These are phyloP conservation scores for Polygonum aviculare DNA, from an alignment of 148 eudicot species.

Conservation along the genomic window DNA sequence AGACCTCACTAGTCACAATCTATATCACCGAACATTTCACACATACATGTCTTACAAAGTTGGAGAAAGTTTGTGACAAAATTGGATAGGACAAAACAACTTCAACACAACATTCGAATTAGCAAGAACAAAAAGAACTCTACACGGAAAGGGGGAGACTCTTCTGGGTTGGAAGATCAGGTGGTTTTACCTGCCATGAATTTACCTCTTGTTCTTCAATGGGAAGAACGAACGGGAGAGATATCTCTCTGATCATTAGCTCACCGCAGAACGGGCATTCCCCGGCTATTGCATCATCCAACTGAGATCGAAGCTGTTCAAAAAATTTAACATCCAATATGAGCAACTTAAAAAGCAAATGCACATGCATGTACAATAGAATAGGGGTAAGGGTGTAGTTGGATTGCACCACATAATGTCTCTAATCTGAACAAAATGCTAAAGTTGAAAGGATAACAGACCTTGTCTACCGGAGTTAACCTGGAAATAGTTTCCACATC, in stretches of 20 bases:
- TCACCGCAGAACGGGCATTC: conserved; percentile 98
- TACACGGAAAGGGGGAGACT: conserved; percentile 45
- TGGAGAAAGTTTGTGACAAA: not conserved
- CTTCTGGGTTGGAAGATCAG: conserved; percentile 36
- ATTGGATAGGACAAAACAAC: not conserved
- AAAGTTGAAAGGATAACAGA: conserved; percentile 15
- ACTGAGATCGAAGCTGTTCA: conserved; percentile 68
- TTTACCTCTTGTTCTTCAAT: conserved; percentile 48
- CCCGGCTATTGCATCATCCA: conserved; percentile 86
- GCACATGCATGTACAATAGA: not conserved
- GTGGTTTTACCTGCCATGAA: conserved; percentile 77
- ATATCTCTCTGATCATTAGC: conserved; percentile 86
- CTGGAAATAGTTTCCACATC: conserved; percentile 52
- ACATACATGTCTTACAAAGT: not conserved
- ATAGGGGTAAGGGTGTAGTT: too few relatives aligned
- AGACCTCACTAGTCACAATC: not conserved
- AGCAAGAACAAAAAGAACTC: not conserved
- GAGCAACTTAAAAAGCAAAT: not conserved
- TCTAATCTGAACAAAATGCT: not conserved
- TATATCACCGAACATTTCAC: not conserved
- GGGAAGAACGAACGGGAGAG: conserved; percentile 66
- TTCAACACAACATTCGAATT: not conserved
- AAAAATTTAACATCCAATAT: not conserved
- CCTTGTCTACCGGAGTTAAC: conserved; percentile 68
- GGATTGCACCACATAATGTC: too few relatives aligned